Conservation (phyloP, 345 rosid genomes). For the Syzygium jambos region DNA sequence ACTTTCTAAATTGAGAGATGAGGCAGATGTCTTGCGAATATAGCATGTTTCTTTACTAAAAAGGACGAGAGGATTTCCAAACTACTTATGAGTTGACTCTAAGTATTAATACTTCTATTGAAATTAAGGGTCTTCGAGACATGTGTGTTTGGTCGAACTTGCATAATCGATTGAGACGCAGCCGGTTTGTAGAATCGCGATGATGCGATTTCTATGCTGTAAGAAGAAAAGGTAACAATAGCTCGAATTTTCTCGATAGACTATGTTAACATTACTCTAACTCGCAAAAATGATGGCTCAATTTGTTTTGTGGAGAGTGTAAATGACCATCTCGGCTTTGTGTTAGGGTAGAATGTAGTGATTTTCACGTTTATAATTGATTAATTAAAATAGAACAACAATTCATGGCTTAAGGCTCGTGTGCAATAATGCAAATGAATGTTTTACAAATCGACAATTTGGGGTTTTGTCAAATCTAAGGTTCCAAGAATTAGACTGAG, state of each 20-base stretch:
- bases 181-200: no score
- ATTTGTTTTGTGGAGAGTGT: not conserved
- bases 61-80: not conserved
- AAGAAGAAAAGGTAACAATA: not conserved
- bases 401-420: not conserved
- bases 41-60: not conserved
- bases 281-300: not conserved
- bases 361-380: not conserved
- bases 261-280: not conserved
- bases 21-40: not conserved
- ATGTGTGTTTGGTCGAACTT: not conserved
- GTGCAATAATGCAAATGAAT: not conserved
- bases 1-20: fast-evolving
- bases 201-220: fast-evolving
- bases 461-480: not conserved
- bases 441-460: not conserved
- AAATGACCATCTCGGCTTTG: no score
- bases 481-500: not conserved
- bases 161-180: not conserved
- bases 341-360: not conserved
- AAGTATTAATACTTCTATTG: not conserved
- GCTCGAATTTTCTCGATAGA: not conserved
- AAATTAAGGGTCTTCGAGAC: not conserved
- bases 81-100: not conserved
- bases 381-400: no score